phyloP scores from a whole-genome alignment of 1,284 basidiomycete species.

The Sutorius eximius region DNA sequence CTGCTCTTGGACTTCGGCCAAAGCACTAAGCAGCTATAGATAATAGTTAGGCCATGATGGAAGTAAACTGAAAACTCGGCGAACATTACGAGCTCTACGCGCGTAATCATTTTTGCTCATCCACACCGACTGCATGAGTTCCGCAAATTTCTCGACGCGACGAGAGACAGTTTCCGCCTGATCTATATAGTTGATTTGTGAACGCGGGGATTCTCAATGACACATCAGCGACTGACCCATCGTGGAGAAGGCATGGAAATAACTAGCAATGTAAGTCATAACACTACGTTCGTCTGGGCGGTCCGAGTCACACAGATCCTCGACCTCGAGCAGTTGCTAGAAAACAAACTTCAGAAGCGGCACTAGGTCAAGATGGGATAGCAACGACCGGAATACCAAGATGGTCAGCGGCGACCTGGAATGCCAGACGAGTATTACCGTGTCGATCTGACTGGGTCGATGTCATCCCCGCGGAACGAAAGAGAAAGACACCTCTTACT shows the following conservation, averaged over 20 bases:
- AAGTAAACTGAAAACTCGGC: constrained; percentile 21
- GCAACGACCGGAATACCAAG: constrained; percentile 82
- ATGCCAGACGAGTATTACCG: constrained; percentile 83
- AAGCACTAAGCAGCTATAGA: constrained; percentile 61
- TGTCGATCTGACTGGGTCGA: constrained; percentile 63
- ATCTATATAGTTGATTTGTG: constrained; percentile 49
- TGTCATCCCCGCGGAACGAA: constrained; percentile 1
- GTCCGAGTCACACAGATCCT: constrained; percentile 88
- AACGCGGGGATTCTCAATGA: neutral
- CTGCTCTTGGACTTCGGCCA: constrained; percentile 60
- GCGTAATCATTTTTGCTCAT: constrained; percentile 91
- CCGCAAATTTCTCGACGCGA: constrained; percentile 93
- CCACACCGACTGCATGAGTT: constrained; percentile 91
- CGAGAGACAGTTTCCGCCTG: constrained; percentile 94
- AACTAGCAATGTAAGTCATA: constrained; percentile 95
- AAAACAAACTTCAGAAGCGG: constrained; percentile 5
- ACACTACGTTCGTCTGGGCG: constrained; percentile 94
- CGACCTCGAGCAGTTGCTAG: constrained; percentile 93
- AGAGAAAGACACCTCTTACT: constrained; percentile 38
- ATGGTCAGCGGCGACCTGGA: constrained; percentile 82
- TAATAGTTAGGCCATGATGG: constrained; percentile 11
- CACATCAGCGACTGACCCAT: constrained; percentile 65
- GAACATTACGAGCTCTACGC: constrained; percentile 73
- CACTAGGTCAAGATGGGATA: constrained; percentile 3
- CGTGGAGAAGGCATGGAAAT: constrained; percentile 96